phyloP scores from a whole-genome alignment of 768 basidiomycete genomes.

The Mycena vulgaris region DNA sequence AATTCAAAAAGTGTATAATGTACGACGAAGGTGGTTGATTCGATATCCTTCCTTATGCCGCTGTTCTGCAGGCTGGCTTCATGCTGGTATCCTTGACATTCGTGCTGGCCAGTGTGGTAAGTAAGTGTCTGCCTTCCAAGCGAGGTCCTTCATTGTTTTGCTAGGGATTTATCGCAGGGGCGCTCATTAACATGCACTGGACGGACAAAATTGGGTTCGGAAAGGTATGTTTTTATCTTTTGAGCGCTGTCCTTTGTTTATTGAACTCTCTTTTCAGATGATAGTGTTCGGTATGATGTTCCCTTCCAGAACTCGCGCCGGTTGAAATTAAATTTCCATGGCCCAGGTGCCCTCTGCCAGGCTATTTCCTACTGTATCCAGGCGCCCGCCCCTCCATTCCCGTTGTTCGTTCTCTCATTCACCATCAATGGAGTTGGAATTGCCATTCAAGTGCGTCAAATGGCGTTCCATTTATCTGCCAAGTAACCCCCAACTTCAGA shows the following conservation, averaged over 20 bases:
- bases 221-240: slow-evolving; percentile 50
- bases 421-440: slow-evolving; percentile 66
- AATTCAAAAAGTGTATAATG: slow-evolving; percentile 37
- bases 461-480: background rate
- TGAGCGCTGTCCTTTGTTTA: background rate
- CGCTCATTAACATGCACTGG: slow-evolving; percentile 62
- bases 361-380: slow-evolving; percentile 61
- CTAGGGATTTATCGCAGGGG: slow-evolving; percentile 67
- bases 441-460: slow-evolving; percentile 56
- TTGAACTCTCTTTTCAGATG: background rate
- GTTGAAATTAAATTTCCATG: slow-evolving; percentile 2
- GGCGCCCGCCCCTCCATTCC: slow-evolving; percentile 66
- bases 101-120: slow-evolving; percentile 50
- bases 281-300: slow-evolving; percentile 40
- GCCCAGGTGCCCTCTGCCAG: slow-evolving; percentile 60
- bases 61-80: slow-evolving; percentile 55
- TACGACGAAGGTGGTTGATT: background rate
- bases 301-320: background rate
- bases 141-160: background rate
- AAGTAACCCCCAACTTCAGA: slow-evolving; percentile 44
- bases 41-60: background rate
- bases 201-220: slow-evolving; percentile 64
- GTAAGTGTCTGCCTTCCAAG: background rate
- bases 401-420: slow-evolving; percentile 62
- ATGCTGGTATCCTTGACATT: slow-evolving; percentile 69